phyloP scores from a whole-genome alignment of 768 basidiomycete genomes.

The Clavaria fumosa region DNA sequence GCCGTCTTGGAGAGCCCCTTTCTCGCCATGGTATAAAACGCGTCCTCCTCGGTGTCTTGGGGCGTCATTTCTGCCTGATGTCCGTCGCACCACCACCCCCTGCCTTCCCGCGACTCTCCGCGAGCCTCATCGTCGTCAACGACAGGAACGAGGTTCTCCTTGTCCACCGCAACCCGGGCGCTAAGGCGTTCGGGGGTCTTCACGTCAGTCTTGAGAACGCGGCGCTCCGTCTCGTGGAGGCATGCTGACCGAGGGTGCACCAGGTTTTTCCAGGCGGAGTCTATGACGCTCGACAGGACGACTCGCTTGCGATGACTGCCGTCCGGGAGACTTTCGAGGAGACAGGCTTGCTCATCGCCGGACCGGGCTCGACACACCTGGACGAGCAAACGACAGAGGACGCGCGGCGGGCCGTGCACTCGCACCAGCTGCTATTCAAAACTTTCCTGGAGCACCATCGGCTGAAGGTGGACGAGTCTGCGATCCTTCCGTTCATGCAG shows the following conservation, averaged over 20 bases:
- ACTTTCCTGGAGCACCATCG: constrained; percentile 33
- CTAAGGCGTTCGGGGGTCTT: constrained; percentile 48
- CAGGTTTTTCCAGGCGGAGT: constrained; percentile 74
- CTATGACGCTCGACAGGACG: constrained; percentile 43
- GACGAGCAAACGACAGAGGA: constrained; percentile 30
- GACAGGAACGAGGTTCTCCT: constrained; percentile 50
- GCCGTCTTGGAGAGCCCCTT: no score
- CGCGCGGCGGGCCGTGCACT: constrained; percentile 41
- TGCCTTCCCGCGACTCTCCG: constrained; percentile 40
- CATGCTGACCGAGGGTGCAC: constrained; percentile 1
- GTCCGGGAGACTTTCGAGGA: constrained; percentile 71
- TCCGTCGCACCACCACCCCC: constrained; percentile 3
- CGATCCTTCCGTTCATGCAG: constrained; percentile 53
- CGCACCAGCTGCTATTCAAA: constrained; percentile 32
- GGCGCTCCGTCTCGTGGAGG: neutral
- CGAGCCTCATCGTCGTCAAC: constrained; percentile 53
- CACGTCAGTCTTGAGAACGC: constrained; percentile 30
- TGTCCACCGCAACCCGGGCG: constrained; percentile 52
- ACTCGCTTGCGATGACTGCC: constrained; percentile 41
- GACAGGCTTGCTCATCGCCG: constrained; percentile 48
- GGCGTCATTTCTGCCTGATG: no score
- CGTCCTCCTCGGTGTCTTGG: no score
- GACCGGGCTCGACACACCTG: constrained; percentile 10
- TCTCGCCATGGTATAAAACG: no score
- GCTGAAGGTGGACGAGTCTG: constrained; percentile 28